Percentiles rank a stretch among this genome's conserved stretches.
These are phyloP conservation scores for Cornus suecica DNA, from an alignment of 148 eudicot species.

Conservation along the genomic window DNA sequence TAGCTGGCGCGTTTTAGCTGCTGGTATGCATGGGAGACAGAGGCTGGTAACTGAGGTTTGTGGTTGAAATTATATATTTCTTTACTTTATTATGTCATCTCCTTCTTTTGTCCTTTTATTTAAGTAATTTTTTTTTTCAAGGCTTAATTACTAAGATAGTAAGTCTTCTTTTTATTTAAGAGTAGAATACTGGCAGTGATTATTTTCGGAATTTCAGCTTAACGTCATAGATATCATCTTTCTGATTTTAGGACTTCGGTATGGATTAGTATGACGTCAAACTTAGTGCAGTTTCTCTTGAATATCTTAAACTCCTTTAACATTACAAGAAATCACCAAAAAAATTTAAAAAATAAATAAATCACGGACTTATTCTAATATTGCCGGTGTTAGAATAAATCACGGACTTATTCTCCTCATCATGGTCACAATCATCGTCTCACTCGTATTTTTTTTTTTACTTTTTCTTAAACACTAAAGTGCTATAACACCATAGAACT, in stretches of 20 bases:
- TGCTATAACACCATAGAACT: not conserved
- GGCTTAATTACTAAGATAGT: not conserved
- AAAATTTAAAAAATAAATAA: too few relatives aligned
- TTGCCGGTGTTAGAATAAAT: not conserved
- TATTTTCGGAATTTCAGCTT: not conserved
- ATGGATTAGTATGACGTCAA: not conserved
- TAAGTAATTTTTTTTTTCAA: not conserved
- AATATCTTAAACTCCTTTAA: not conserved
- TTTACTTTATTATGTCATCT: not conserved
- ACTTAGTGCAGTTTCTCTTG: not conserved
- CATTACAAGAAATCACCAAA: not conserved
- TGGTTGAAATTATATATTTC: not conserved
- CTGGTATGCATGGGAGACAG: slow-evolving; percentile 41
- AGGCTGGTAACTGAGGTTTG: slow-evolving; percentile 46
- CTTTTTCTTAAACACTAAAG: not conserved
- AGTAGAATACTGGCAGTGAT: not conserved
- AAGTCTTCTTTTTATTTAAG: not conserved
- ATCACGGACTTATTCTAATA: not conserved
- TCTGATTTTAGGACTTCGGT: not conserved
- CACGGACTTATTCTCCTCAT: not conserved
- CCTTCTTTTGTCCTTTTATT: not conserved
- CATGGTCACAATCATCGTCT: not conserved
- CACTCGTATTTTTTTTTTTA: not conserved
- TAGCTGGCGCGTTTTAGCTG: slow-evolving; percentile 48
- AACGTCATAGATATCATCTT: not conserved